Conservation (phyloP, 2,329 filamentous ascomycete genomes). For the Clonostachys solani region DNA sequence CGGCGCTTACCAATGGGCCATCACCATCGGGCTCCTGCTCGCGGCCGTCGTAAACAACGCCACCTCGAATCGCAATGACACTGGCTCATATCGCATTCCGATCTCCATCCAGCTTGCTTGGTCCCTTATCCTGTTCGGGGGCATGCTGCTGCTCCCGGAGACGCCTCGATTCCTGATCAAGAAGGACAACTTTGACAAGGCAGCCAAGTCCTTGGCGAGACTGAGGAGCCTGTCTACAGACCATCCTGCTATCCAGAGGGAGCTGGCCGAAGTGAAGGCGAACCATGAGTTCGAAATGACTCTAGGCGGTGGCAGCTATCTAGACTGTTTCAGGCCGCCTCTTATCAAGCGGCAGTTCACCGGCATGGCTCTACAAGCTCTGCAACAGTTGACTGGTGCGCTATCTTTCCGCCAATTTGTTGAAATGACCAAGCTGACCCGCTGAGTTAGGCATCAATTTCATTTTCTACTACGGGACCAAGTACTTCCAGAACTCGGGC, state of each 20-base stretch:
- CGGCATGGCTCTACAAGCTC: constrained; percentile 55
- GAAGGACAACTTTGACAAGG: constrained; percentile 45
- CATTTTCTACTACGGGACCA: constrained; percentile 31
- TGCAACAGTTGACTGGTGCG: constrained; percentile 20
- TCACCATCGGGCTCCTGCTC: constrained; percentile 65
- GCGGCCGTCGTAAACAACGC: constrained; percentile 63
- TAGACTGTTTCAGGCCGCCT: constrained; percentile 43
- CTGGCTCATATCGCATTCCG: constrained; percentile 59
- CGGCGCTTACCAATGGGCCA: constrained; percentile 64
- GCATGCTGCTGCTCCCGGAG: constrained; percentile 67
- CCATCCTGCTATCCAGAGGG: constrained; percentile 2
- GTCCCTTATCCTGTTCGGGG: constrained; percentile 60
- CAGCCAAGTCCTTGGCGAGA: constrained; percentile 30
- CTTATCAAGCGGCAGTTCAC: constrained; percentile 5
- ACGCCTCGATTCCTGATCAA: constrained; percentile 70
- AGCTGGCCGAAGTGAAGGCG: constrained; percentile 48
- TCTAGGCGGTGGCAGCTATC: constrained; percentile 21
- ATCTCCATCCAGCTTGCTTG: constrained; percentile 63
- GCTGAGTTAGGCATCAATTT: constrained; percentile 30
- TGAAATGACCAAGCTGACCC: background rate
- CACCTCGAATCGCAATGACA: constrained; percentile 47
- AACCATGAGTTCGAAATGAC: constrained; percentile 57
- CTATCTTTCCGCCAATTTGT: background rate
- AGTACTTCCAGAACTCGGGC: constrained; percentile 31
- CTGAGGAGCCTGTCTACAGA: constrained; percentile 3